Evolutionary conservation across 805 yeast species (phyloP), one percentile per base, ranked within the genome.

Genomic region (Saturnispora hagleri): DNA sequence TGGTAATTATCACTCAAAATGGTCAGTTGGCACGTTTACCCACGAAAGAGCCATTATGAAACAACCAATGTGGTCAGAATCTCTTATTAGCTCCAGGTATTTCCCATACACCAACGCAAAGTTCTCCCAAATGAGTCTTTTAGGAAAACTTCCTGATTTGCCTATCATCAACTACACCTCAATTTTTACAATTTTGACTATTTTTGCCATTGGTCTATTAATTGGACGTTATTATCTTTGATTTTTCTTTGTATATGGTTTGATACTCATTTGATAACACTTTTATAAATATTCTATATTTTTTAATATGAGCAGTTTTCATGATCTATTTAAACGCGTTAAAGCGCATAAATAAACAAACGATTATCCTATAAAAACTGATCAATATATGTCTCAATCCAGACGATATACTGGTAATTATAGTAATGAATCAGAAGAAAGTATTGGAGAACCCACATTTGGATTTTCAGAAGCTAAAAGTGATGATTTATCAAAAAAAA

Each of bases 1-100:
- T 53, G 97, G 97, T 10, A 69, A 75, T 34, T 89, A 89, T 68
- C 97, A 89, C 63, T 96, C 97, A 3, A 69, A 67, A 55, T 73
- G 69, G 63, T 84, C 89, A 8, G 75, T 81, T 55, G 78, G 81
- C 44, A 73, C 85, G n/a, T 90, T 90, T 62, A 77, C 89, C 2
- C 95, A 87, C 65, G 79, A 78, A 62, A 76, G 95, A 60, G 77
- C 89, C 0, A 71, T 82, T 2, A 63, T 86, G 57, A 76, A 73
- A 46, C 88, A 84, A 64, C 82, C 84, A n/a, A 74, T 73, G 53
- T 81, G 82, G 82, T 73, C 73, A 41, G 96, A 89, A 60, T 55
- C 67, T 18, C 53, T 81, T 12, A 60, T 84, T 50, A 67, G 71
- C 10, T 70, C 76, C 34, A 77, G 95, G 60, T 84, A 84, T 59